Percentiles rank a stretch among this genome's conserved stretches.
Conservation (phyloP, 2,329 filamentous ascomycete genomes). For the Aspergillus arachidicola region DNA sequence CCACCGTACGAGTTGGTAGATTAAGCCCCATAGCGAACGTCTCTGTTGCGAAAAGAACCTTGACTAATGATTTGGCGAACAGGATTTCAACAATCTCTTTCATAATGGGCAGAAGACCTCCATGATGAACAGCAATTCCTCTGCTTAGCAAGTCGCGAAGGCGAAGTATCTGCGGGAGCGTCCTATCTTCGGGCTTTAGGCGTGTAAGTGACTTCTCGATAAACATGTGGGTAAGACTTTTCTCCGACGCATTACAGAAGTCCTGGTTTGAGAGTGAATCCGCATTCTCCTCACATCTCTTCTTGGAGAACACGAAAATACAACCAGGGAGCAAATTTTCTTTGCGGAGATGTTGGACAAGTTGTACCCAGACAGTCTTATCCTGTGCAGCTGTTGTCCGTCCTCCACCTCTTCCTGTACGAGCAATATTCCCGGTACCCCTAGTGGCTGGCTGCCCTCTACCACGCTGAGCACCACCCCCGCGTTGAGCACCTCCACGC, state of each 20-base stretch:
- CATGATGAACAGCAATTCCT: slow-evolving; percentile 95
- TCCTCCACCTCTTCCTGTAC: slow-evolving; percentile 80
- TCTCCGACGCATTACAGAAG: slow-evolving; percentile 89
- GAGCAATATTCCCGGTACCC: slow-evolving; percentile 82
- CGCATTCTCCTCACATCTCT: slow-evolving; percentile 94
- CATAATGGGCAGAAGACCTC: slow-evolving; percentile 90
- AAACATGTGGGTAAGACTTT: slow-evolving; percentile 96
- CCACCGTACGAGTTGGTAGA: slow-evolving; percentile 90
- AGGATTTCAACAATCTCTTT: slow-evolving; percentile 97
- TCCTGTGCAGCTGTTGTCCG: slow-evolving; percentile 90
- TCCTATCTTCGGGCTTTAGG: slow-evolving; percentile 84
- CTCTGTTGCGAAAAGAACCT: slow-evolving; percentile 95
- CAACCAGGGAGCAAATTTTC: slow-evolving; percentile 85
- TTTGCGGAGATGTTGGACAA: slow-evolving; percentile 89
- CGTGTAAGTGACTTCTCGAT: slow-evolving; percentile 93
- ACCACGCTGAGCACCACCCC: slow-evolving; percentile 52
- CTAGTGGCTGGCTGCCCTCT: slow-evolving; percentile 60
- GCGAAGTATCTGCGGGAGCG: slow-evolving; percentile 88
- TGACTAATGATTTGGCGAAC: slow-evolving; percentile 92
- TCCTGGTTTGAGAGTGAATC: slow-evolving; percentile 94
- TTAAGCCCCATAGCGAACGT: slow-evolving; percentile 99
- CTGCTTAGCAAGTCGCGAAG: slow-evolving; percentile 81
- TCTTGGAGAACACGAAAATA: slow-evolving; percentile 99
- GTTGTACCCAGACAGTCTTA: slow-evolving; percentile 93
- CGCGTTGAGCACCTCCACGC: slow-evolving; percentile 48